Evolutionary conservation across 1,139 yeast species (phyloP).

Genomic region (Yamadazyma diospyri): DNA sequence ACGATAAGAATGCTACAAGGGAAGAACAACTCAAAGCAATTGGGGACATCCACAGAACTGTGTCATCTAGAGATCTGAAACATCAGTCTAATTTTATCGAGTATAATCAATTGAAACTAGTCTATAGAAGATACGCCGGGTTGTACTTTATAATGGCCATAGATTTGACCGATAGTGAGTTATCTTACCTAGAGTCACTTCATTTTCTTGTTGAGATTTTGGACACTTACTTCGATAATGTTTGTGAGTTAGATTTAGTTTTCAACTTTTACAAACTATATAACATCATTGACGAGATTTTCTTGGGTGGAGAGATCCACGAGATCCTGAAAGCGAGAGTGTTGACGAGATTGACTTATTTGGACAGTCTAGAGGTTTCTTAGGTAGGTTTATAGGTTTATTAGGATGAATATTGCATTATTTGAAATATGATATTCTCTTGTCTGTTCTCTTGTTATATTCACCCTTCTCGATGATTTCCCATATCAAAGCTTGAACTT

Average conservation of each 20-base stretch:
- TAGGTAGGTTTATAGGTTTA: background rate
- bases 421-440: slow-evolving; percentile 5
- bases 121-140: slow-evolving; percentile 91
- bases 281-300: slow-evolving; percentile 69
- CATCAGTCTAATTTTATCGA: slow-evolving; percentile 79
- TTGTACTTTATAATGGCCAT: slow-evolving; percentile 79
- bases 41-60: slow-evolving; percentile 73
- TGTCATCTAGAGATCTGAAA: slow-evolving; percentile 80
- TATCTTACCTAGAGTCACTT: slow-evolving; percentile 76
- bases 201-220: slow-evolving; percentile 87
- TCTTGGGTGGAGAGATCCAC: slow-evolving; percentile 74
- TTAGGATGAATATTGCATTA: too few relatives aligned
- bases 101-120: slow-evolving; percentile 69
- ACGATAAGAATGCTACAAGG: slow-evolving; percentile 29
- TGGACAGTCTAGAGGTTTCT: slow-evolving; percentile 35
- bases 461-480: slow-evolving; percentile 16
- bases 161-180: slow-evolving; percentile 72
- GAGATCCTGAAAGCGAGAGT: slow-evolving; percentile 64
- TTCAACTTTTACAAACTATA: slow-evolving; percentile 76
- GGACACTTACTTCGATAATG: slow-evolving; percentile 81
- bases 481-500: slow-evolving; percentile 44
- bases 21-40: slow-evolving; percentile 55
- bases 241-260: slow-evolving; percentile 91
- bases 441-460: slow-evolving; percentile 10
- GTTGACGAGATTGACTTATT: slow-evolving; percentile 47